Evolutionary conservation across 2,329 filamentous ascomycete species (phyloP).

Genomic region (Balansia obtecta): DNA sequence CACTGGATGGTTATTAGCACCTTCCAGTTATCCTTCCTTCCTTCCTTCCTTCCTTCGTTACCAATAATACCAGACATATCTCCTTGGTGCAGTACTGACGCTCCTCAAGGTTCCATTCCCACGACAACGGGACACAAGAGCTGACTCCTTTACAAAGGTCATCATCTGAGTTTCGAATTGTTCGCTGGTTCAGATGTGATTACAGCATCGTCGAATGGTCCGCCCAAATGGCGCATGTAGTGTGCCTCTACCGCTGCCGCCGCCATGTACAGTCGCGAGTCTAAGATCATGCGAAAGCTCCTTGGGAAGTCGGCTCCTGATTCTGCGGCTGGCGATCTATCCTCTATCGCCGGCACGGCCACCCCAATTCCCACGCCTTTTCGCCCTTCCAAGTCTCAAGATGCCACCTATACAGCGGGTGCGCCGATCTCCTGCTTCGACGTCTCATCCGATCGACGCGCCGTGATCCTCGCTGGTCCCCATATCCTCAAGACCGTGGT

Average conservation of each 20-base stretch:
- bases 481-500: constrained; percentile 50
- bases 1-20: not conserved
- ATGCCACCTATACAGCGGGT: constrained; percentile 37
- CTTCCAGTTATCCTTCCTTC: not conserved
- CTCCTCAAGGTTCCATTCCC: not conserved
- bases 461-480: constrained; percentile 43
- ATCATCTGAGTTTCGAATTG: not conserved
- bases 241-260: constrained; percentile 15
- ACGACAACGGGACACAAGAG: not conserved
- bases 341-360: constrained; percentile 33
- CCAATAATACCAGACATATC: not conserved
- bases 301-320: constrained; percentile 41
- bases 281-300: constrained; percentile 48
- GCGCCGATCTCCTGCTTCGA: constrained; percentile 46
- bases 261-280: constrained; percentile 39
- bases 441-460: constrained; percentile 41
- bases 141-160: not conserved
- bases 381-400: constrained; percentile 42
- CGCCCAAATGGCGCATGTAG: constrained; percentile 21
- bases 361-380: constrained; percentile 25
- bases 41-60: not conserved
- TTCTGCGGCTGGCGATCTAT: constrained; percentile 30
- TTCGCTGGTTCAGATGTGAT: not conserved
- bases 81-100: not conserved
- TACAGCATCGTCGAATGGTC: not conserved